phyloP scores from a whole-genome alignment of 805 yeast genomes.

The Wickerhamomyces pijperi region DNA sequence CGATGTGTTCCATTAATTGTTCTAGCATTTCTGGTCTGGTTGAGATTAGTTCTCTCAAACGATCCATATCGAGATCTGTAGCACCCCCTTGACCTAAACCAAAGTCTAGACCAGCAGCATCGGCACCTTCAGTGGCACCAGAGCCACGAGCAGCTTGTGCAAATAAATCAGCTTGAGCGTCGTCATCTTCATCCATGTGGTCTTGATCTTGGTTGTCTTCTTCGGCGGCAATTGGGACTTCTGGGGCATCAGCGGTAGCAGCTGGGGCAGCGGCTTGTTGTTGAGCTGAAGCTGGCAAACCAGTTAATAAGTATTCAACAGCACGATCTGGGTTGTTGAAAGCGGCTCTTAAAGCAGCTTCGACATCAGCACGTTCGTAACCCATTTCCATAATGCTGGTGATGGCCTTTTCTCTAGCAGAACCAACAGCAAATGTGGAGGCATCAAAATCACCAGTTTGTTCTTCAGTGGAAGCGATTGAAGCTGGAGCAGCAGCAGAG shows the following conservation, averaged over 20 bases:
- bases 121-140: slow-evolving; percentile 12
- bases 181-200: slow-evolving; percentile 14
- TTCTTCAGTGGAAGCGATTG: slow-evolving; percentile 4
- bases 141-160: slow-evolving; percentile 27
- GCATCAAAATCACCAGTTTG: slow-evolving; percentile 17
- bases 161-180: slow-evolving; percentile 20
- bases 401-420: slow-evolving; percentile 68
- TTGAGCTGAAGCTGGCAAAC: slow-evolving; percentile 52
- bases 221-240: slow-evolving; percentile 1
- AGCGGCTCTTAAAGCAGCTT: slow-evolving; percentile 87
- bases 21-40: slow-evolving; percentile 85
- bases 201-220: slow-evolving; percentile 1
- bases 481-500: slow-evolving; percentile 11
- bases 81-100: slow-evolving; percentile 20
- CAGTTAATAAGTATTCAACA: slow-evolving; percentile 86
- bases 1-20: slow-evolving; percentile 71
- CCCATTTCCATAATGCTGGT: slow-evolving; percentile 92
- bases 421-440: slow-evolving; percentile 66
- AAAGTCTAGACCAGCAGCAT: slow-evolving; percentile 12
- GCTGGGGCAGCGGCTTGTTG: slow-evolving; percentile 22
- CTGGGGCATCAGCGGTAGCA: slow-evolving; percentile 14
- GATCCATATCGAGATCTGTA: slow-evolving; percentile 29
- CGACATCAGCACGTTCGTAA: slow-evolving; percentile 77
- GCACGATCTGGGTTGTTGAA: slow-evolving; percentile 97
- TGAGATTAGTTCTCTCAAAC: slow-evolving; percentile 67